Evolutionary conservation across 2,329 filamentous ascomycete species (phyloP).

Genomic region (Annulohypoxylon truncatum): DNA sequence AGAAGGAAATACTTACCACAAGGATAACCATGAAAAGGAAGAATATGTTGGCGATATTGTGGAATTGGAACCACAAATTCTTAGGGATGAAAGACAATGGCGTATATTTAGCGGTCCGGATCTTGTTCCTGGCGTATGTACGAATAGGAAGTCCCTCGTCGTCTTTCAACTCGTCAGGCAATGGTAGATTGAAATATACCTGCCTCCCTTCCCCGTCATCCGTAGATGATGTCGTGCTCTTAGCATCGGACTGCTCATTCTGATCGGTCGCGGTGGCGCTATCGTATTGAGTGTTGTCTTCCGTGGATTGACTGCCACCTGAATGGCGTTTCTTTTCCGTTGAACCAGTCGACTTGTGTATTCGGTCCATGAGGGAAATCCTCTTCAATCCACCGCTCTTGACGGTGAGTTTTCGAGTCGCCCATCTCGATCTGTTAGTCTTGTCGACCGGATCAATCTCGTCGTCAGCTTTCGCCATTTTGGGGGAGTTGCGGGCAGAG

Average conservation of each 20-base stretch:
- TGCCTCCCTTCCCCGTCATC: constrained; percentile 62
- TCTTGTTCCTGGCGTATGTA: constrained; percentile 90
- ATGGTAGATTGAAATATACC: constrained; percentile 86
- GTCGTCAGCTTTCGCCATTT: constrained; percentile 52
- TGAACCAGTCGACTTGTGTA: constrained; percentile 70
- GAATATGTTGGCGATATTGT: constrained; percentile 98
- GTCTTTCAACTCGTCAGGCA: constrained; percentile 80
- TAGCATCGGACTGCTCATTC: constrained; percentile 53
- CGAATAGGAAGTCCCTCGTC: constrained; percentile 80
- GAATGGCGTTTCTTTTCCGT: constrained; percentile 76
- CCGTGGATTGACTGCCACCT: constrained; percentile 50
- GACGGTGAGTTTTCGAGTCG: constrained; percentile 86
- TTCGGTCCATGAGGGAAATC: constrained; percentile 81
- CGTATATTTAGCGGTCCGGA: constrained; percentile 97
- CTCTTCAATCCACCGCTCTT: constrained; percentile 83
- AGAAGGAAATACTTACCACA: constrained; percentile 72
- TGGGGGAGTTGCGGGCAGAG: constrained; percentile 55
- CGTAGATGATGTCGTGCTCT: constrained; percentile 52
- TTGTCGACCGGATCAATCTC: constrained; percentile 52
- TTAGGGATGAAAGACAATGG: constrained; percentile 95
- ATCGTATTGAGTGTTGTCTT: constrained; percentile 45
- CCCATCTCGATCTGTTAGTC: constrained; percentile 90
- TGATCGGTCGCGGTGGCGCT: constrained; percentile 49
- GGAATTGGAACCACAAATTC: constrained; percentile 97
- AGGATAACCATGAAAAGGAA: constrained; percentile 97